Conservation (phyloP, 2,329 filamentous ascomycete species). For the Metarhizium robertsii region DNA sequence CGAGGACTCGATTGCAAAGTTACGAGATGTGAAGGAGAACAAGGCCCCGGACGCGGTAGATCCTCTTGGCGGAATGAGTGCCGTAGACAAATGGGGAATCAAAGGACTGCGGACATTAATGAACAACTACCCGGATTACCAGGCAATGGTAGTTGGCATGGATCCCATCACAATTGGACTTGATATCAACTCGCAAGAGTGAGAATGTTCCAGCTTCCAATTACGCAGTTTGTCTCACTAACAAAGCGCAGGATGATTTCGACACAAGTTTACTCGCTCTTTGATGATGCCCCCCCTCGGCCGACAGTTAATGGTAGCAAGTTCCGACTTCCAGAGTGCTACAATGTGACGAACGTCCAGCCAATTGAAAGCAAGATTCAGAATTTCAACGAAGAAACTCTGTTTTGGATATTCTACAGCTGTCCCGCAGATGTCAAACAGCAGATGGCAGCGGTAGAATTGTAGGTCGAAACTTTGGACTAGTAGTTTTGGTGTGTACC, state of each 20-base stretch:
- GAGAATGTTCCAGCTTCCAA: conserved; percentile 19
- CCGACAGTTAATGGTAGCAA: conserved; percentile 41
- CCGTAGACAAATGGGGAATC: conserved; percentile 54
- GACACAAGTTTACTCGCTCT: conserved; percentile 51
- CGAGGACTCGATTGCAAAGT: conserved; percentile 28
- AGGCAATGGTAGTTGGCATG: conserved; percentile 49
- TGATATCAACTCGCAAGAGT: conserved; percentile 50
- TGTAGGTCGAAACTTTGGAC: conserved; percentile 34
- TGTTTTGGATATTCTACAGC: conserved; percentile 63
- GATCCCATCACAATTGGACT: conserved; percentile 49
- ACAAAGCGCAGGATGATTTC: conserved; percentile 38
- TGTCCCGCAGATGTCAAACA: conserved; percentile 55
- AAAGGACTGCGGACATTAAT: conserved; percentile 56
- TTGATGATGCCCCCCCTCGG: conserved; percentile 49
- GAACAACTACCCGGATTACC: conserved; percentile 55
- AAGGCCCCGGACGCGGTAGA: conserved; percentile 38
- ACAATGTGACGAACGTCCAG: conserved; percentile 57
- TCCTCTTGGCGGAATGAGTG: conserved; percentile 51
- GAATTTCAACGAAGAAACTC: conserved; percentile 59
- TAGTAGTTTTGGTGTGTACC: not conserved
- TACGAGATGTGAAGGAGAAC: conserved; percentile 32
- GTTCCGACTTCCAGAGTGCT: conserved; percentile 55
- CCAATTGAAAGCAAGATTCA: conserved; percentile 55
- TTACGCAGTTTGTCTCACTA: conserved; percentile 6
- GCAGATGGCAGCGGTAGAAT: conserved; percentile 51